phyloP scores from a whole-genome alignment of 768 basidiomycete species.

The Mrakia gelida region DNA sequence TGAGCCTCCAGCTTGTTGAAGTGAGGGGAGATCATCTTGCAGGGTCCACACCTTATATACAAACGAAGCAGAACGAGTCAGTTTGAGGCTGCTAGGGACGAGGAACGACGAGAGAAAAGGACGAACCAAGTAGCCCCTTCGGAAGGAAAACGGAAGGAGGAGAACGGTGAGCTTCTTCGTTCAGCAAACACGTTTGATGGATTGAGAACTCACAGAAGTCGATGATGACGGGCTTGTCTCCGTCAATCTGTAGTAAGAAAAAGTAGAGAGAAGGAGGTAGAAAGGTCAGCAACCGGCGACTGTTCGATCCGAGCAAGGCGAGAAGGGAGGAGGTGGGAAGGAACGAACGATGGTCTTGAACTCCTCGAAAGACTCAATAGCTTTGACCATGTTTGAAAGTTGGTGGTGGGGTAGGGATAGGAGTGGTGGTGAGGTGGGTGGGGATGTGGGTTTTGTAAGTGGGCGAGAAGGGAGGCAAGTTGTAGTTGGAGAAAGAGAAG shows the following conservation, averaged over 20 bases:
- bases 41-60: constrained; percentile 33
- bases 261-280: background rate
- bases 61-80: background rate
- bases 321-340: background rate
- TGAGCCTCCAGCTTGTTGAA: constrained; percentile 43
- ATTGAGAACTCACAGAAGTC: constrained; percentile 25
- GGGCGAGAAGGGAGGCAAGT: constrained; percentile 71
- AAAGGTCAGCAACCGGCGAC: background rate
- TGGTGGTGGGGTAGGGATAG: too few relatives aligned
- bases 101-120: background rate
- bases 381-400: constrained; percentile 18
- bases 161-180: background rate
- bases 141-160: background rate
- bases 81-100: background rate
- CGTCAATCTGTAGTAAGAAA: constrained; percentile 7
- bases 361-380: constrained; percentile 32
- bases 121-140: constrained; percentile 31
- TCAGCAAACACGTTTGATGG: background rate
- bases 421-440: too few relatives aligned
- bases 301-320: background rate
- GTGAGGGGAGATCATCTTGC: constrained; percentile 46
- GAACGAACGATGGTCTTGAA: constrained; percentile 30
- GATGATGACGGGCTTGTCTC: constrained; percentile 28
- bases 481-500: too few relatives aligned
- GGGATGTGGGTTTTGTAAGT: constrained; percentile 28